Evolutionary conservation across 1,284 basidiomycete genomes (phyloP), one percentile per base, ranked within the genome.

Genomic region (Tylopilus sp.): DNA sequence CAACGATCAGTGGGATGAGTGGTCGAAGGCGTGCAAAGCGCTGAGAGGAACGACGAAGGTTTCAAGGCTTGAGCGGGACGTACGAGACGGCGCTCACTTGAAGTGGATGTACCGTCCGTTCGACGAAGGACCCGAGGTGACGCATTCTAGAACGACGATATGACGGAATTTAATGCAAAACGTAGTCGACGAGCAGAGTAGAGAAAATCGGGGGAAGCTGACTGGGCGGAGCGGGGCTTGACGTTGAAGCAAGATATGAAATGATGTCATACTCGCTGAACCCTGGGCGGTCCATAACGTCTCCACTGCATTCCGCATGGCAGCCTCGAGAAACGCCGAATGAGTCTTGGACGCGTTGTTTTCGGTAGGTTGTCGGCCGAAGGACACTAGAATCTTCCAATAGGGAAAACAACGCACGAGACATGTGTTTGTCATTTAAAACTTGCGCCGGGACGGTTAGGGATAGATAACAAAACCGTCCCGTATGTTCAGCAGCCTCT

Each of bases 71-170:
- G 29, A 48, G 26, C n/a, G 16, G 11, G 6, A 49, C 38, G n/a
- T 16, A 10, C 13, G 5, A 31, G n/a, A 3, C 6, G 4, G 23
- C 29, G n/a, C 51, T 44, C 28, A 54, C 62, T 44, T 52, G 55
- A 2, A 53, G 16, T 16, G 44, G 58, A 36, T 42, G 47, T 18
- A 49, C 6, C 15, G 37, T 46, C 23, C 34, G 46, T 34, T 52
- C 60, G 8, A 56, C 35, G 33, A 57, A 41, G 13, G 49, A 44
- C 21, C 38, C 38, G 25, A 64, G n/a, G 25, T 35, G 44, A 15
- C 41, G 11, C 53, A 59, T 53, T 38, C 15, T 48, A 5, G 18
- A 30, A 21, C 12, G 30, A 16, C 11, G 12, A 18, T 12, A 16
- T 15, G 28, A 23, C 12, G 31, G 8, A 18, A 3, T 19, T 18